Evolutionary conservation across 495 filamentous ascomycete genomes (phyloP).

Genomic region (Neurospora sp.): DNA sequence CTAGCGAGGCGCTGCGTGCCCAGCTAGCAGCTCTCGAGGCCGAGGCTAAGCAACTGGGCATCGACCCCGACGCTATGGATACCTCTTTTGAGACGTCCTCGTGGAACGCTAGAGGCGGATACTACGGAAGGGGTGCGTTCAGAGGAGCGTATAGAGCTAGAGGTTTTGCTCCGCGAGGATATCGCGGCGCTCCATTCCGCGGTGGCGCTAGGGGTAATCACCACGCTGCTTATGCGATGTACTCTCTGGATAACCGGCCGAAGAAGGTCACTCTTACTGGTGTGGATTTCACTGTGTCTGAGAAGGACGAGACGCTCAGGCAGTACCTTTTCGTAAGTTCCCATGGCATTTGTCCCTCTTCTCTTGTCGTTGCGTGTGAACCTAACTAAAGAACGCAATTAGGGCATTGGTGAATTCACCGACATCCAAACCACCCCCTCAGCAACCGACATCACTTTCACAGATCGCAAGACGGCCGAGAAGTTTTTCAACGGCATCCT

Average conservation of each 20-base stretch:
- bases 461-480: constrained; percentile 83
- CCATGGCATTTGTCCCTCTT: background rate
- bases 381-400: constrained; percentile 7
- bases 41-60: constrained; percentile 71
- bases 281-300: constrained; percentile 51
- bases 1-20: constrained; percentile 53
- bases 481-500: constrained; percentile 60
- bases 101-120: constrained; percentile 24
- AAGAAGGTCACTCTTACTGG: constrained; percentile 65
- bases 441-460: constrained; percentile 63
- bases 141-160: constrained; percentile 35
- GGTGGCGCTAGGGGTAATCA: constrained; percentile 48
- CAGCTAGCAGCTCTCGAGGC: constrained; percentile 76
- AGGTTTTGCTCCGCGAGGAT: constrained; percentile 35
- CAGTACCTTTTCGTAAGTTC: constrained; percentile 74
- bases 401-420: constrained; percentile 80
- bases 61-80: constrained; percentile 47
- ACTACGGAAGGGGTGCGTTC: constrained; percentile 31
- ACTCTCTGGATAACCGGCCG: constrained; percentile 81
- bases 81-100: constrained; percentile 28
- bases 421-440: constrained; percentile 58
- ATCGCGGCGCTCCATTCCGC: constrained; percentile 18
- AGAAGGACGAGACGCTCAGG: constrained; percentile 73
- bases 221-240: constrained; percentile 49
- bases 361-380: constrained; percentile 3